phyloP scores from a whole-genome alignment of 805 yeast species.

The Alloascoidea africana region DNA sequence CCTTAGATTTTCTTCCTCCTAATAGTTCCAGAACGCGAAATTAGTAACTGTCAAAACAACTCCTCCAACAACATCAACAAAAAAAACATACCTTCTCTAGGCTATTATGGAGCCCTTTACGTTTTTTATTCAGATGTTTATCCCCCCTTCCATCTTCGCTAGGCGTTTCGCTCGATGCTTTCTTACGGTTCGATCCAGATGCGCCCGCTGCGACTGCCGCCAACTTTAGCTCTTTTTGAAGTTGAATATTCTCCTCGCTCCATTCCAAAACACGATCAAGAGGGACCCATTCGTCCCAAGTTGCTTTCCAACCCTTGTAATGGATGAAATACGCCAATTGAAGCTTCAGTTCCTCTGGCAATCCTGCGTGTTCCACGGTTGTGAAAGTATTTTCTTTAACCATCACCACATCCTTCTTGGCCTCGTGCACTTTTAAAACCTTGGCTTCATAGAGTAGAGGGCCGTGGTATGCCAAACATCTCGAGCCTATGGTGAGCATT shows the following conservation, averaged over 20 bases:
- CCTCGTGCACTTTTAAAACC: constrained; percentile 47
- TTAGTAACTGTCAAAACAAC: too few species aligned
- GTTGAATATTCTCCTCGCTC: constrained; percentile 50
- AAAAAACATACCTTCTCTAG: too few species aligned
- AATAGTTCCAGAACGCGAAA: too few species aligned
- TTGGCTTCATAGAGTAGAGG: constrained; percentile 85
- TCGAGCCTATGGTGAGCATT: constrained; percentile 12
- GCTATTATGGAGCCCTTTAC: constrained; percentile 15
- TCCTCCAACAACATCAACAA: too few species aligned
- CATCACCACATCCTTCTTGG: constrained; percentile 25
- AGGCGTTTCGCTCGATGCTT: constrained; percentile 8
- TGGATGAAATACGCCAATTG: constrained; percentile 52
- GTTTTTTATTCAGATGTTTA: constrained; percentile 11
- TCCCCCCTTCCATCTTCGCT: constrained; percentile 11
- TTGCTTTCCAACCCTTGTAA: constrained; percentile 88
- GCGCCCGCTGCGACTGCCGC: constrained; percentile 23
- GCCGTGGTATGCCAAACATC: constrained; percentile 77
- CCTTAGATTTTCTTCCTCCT: constrained; percentile 19
- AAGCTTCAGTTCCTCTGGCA: constrained; percentile 21
- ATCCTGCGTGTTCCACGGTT: constrained; percentile 16
- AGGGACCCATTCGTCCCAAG: constrained; percentile 96
- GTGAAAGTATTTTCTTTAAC: constrained; percentile 22
- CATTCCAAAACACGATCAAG: constrained; percentile 49
- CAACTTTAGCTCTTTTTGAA: constrained; percentile 44
- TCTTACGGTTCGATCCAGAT: constrained; percentile 3